Conservation (phyloP, 2,329 filamentous ascomycete genomes). For the Pyrenophora seminiperda region DNA sequence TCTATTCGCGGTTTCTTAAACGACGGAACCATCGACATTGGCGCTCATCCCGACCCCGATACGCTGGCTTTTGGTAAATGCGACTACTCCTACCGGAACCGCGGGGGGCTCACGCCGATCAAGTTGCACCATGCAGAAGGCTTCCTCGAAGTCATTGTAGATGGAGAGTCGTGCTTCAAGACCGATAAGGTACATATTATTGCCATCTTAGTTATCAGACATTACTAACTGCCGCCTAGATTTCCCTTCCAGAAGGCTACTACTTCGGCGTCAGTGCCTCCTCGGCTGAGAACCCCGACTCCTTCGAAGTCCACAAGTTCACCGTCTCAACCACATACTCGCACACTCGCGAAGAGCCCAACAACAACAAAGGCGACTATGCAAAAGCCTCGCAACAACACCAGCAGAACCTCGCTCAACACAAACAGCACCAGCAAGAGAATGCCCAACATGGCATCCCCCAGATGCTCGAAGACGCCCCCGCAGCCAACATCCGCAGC, state of each 20-base stretch:
- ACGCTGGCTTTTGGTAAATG: slow-evolving; percentile 92
- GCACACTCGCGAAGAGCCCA: slow-evolving; percentile 42
- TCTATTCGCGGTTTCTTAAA: slow-evolving; percentile 92
- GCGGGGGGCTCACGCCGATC: slow-evolving; percentile 80
- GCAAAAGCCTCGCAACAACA: slow-evolving; percentile 41
- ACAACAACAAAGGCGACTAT: slow-evolving; percentile 27
- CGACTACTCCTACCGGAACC: slow-evolving; percentile 86
- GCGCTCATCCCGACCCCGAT: slow-evolving; percentile 76
- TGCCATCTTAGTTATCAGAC: not conserved
- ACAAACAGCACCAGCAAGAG: slow-evolving; percentile 26
- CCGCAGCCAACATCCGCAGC: slow-evolving; percentile 53
- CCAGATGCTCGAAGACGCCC: slow-evolving; percentile 50
- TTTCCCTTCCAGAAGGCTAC: slow-evolving; percentile 80
- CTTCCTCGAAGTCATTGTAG: slow-evolving; percentile 77
- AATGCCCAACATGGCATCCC: slow-evolving; percentile 33
- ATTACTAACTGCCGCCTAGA: slow-evolving; percentile 49
- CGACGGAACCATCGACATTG: slow-evolving; percentile 82
- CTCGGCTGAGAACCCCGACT: slow-evolving; percentile 89
- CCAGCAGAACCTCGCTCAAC: slow-evolving; percentile 27
- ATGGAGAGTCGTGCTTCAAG: slow-evolving; percentile 81
- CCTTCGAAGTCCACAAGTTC: slow-evolving; percentile 91
- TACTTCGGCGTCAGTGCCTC: slow-evolving; percentile 85
- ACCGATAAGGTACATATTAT: slow-evolving; percentile 62
- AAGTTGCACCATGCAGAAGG: slow-evolving; percentile 70
- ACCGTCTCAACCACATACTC: slow-evolving; percentile 65